Conservation (phyloP, 768 basidiomycete genomes). For the Mycena amicta region DNA sequence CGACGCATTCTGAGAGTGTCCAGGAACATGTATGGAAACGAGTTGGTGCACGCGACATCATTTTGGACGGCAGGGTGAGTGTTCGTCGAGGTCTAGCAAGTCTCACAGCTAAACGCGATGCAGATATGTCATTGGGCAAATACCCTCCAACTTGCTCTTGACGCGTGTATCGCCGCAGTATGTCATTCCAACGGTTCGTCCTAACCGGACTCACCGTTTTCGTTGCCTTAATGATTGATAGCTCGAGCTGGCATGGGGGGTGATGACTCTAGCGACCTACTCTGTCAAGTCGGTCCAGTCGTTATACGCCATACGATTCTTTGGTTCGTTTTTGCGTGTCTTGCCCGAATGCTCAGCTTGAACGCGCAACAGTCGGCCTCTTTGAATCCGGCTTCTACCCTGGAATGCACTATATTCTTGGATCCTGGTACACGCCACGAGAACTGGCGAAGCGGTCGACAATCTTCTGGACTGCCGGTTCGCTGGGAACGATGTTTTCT, state of each 20-base stretch:
- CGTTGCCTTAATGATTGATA: neutral
- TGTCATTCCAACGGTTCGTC: constrained; percentile 21
- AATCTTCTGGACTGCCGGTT: constrained; percentile 23
- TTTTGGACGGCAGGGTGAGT: constrained; percentile 20
- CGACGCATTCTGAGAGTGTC: neutral
- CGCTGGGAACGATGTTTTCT: constrained; percentile 22
- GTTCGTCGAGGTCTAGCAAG: neutral
- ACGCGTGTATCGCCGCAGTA: constrained; percentile 20
- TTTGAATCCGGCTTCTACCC: constrained; percentile 23
- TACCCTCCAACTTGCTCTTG: constrained; percentile 21
- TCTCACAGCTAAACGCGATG: neutral
- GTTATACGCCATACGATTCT: constrained; percentile 16
- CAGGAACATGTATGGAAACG: constrained; percentile 20
- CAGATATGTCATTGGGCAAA: constrained; percentile 22
- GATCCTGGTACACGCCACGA: constrained; percentile 22
- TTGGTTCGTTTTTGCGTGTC: neutral
- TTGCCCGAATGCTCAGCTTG: neutral
- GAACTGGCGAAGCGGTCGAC: constrained; percentile 21
- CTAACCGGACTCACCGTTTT: neutral
- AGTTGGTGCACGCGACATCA: constrained; percentile 20
- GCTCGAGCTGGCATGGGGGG: constrained; percentile 21
- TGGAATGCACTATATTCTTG: constrained; percentile 23
- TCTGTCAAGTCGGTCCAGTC: constrained; percentile 16
- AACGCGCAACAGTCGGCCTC: constrained; percentile 4
- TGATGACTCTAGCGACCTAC: constrained; percentile 21